Evolutionary conservation across 768 basidiomycete species (phyloP), one percentile per base, ranked within the genome.

Genomic region (Xerocomellus dryophilus): DNA sequence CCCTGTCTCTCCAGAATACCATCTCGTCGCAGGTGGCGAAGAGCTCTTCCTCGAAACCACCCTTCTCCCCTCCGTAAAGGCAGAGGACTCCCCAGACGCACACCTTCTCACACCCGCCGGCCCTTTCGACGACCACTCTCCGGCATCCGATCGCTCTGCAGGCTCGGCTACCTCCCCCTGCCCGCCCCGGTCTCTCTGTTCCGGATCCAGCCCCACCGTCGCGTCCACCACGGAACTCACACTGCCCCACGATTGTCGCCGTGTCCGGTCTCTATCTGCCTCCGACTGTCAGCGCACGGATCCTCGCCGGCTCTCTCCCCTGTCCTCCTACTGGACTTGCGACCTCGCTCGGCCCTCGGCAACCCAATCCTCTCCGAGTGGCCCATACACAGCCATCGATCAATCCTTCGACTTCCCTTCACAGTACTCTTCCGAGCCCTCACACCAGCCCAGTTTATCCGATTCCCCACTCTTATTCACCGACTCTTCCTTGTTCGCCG

Each of bases 11-110:
- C n/a, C n/a, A 89, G 88, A 89, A 62, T 90, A 83, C 63, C 81
- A 85, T 64, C 80, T 90, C 47, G 88, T 90, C 54, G 88, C 88
- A 9, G 88, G 88, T 51, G 87, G 86, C 44, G 88, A 90, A 60
- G 88, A 90, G 64, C 75, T 86, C 27, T 81, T 78, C 59, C 75
- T 73, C 27, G 82, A 83, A 42, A 72, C 70, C 5, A 64, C 72
- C 38, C 71, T 78, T n/a, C 73, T 79, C n/a, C 70, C 74, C 4
- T 69, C 77, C 27, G 75, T 83, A 56, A 85, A 85, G 66, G 70
- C 78, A 10, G 84, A 87, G 62, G 81, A 84, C 42, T 71, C 73
- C 12, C 71, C 67, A n/a, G 78, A 80, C 50, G 54, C 67, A 5
- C 70, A 66, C 53, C 60, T 69, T 18, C 71, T 82, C 53, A 74